These are phyloP conservation scores for Beauveria brongniartii DNA, from an alignment of 2,329 filamentous ascomycete genomes.

Conservation along the genomic window DNA sequence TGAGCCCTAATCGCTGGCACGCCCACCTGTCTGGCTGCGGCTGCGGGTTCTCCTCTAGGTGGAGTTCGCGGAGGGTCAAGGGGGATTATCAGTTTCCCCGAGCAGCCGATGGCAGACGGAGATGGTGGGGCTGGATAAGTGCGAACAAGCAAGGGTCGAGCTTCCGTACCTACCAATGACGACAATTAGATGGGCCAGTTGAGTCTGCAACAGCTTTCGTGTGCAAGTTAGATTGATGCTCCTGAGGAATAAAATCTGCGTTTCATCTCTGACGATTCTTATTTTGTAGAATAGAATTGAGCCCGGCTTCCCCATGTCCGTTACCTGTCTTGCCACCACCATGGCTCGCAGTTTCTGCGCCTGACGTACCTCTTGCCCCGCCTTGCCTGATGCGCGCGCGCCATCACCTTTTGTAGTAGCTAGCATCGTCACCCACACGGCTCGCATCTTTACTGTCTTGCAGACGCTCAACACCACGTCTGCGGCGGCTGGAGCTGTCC, in stretches of 20 bases:
- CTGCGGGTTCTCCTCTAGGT: neutral
- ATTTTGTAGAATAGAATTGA: neutral
- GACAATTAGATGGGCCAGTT: neutral
- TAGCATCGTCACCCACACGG: slow-evolving; percentile 5
- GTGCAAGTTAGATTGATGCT: neutral
- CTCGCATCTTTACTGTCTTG: neutral
- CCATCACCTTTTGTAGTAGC: neutral
- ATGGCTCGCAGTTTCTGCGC: neutral
- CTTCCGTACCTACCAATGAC: neutral
- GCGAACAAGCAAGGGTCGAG: neutral
- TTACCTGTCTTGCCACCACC: neutral
- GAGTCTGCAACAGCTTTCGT: neutral
- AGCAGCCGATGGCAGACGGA: neutral
- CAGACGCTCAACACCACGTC: neutral
- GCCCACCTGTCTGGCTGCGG: neutral
- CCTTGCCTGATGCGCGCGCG: slow-evolving; percentile 4
- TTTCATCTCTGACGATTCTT: too few relatives aligned
- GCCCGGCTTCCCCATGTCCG: neutral
- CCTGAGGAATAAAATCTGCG: too few relatives aligned
- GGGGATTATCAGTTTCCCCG: slow-evolving; percentile 4
- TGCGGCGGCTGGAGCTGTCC: neutral
- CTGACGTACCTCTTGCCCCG: slow-evolving; percentile 11
- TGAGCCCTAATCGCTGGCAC: slow-evolving; percentile 21
- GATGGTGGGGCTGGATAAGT: neutral
- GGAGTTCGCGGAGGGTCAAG: neutral